Evolutionary conservation across 2,329 filamentous ascomycete genomes (phyloP), one percentile per base, ranked within the genome.

Genomic region (Colletotrichum sp.): DNA sequence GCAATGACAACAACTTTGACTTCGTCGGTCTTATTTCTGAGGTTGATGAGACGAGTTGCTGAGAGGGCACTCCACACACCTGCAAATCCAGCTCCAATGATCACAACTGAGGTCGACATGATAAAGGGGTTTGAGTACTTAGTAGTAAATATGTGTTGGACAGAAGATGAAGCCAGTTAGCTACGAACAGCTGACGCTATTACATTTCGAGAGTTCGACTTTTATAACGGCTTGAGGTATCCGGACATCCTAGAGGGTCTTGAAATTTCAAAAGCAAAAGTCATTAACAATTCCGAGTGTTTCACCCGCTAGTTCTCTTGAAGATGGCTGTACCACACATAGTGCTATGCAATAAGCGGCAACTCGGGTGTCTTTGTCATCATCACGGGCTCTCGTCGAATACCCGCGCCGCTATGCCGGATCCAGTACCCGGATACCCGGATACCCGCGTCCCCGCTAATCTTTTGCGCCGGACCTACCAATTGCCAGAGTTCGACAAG

Each of bases 11-110:
- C 36, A 30, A 86, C 79, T 26, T 84, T 78, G 34, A 84, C 75
- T 13, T 78, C 72, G 6, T 75, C 16, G 9, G 72, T 69, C 28
- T 78, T 78, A n/a, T 71, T 59, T 7, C 67, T 71, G 18, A 82
- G 76, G 10, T 78, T 77, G 15, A 84, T 78, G 15, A 85, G 81
- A 3, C 84, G 81, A 63, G 79, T 80, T 28, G 85, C 84, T 8
- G 83, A 77, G 2, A 86, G 78, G 8, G 84, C 85, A 44, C 83
- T 85, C 82, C 83, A 84, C 3, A 85, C 67, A 12, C 84, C 84
- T 26, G 83, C 82, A 62, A 86, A 85, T 0, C 84, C 83, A n/a
- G 83, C 76, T 4, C 84, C 84, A 34, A 85, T 64, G 9, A 81
- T 76, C 36, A 79, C 49, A 18, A 80, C 79, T n/a, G 70, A 62